Percentiles rank a stretch among this genome's conserved stretches.
These are phyloP conservation scores for Mortierella sp. DNA, from an alignment of 371 early-diverging fungal species.

Conservation along the genomic window DNA sequence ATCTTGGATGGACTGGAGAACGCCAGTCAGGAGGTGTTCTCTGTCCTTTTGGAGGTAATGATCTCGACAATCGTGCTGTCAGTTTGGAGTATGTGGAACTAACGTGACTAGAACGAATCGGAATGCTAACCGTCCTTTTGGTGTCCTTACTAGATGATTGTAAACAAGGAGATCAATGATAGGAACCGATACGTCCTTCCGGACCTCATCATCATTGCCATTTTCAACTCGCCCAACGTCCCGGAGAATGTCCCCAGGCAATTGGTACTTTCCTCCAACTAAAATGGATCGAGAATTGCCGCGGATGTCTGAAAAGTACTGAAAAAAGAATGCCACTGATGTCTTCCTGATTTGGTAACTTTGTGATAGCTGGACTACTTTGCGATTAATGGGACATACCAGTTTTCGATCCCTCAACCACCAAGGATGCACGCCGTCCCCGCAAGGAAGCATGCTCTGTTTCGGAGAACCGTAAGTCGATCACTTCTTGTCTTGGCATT, in stretches of 20 bases:
- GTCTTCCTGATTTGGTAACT: slow-evolving; percentile 42
- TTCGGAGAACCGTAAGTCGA: slow-evolving; percentile 34
- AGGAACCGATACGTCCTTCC: slow-evolving; percentile 47
- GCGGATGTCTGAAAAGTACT: not conserved
- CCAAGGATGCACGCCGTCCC: slow-evolving; percentile 29
- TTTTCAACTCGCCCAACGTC: slow-evolving; percentile 58
- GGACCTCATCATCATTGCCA: slow-evolving; percentile 42
- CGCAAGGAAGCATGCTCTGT: slow-evolving; percentile 32
- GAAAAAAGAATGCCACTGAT: not conserved
- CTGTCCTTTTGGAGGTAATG: slow-evolving; percentile 65
- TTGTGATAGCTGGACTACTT: slow-evolving; percentile 65
- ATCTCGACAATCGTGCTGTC: not conserved
- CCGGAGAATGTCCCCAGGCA: slow-evolving; percentile 68
- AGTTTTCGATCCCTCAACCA: slow-evolving; percentile 25
- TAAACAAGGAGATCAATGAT: slow-evolving; percentile 64
- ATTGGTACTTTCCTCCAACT: slow-evolving; percentile 47
- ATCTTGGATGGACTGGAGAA: slow-evolving; percentile 63
- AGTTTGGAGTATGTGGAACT: not conserved
- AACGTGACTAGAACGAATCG: not conserved
- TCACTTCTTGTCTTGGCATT: not conserved
- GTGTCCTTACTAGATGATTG: slow-evolving; percentile 51
- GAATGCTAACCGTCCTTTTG: not conserved
- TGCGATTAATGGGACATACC: slow-evolving; percentile 64
- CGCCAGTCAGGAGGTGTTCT: slow-evolving; percentile 62
- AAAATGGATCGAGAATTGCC: not conserved